Evolutionary conservation across 2,329 filamentous ascomycete genomes (phyloP), one percentile per base, ranked within the genome.

Genomic region (Lasiodiplodia citricola): DNA sequence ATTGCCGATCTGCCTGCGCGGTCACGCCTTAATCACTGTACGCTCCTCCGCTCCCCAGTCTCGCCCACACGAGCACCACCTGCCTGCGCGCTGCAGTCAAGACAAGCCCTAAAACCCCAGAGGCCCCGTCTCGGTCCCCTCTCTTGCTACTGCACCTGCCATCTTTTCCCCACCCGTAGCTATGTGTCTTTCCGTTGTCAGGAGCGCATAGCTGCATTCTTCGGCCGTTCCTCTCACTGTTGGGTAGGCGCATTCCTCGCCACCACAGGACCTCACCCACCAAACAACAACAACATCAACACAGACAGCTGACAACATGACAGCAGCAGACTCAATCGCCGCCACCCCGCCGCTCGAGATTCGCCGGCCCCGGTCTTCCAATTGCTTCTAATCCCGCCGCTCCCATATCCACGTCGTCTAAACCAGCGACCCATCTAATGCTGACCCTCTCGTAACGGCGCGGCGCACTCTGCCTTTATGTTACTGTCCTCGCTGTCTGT

Each of bases 221-320:
- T 68, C 51, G 7, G 13, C 18, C 23, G n/a, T 50, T 14, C 50
- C 56, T 63, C 58, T 54, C 66, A 38, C 55, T 47, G 66, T 56
- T 68, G 66, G 67, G 67, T 65, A 68, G 58, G 51, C 38, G 67
- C 67, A 68, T 68, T 68, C 67, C 67, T 68, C 51, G 56, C 67
- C 58, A 47, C 44, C 38, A 38, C 41, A 47, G 44, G 18, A 31
- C 56, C 31, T 38, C 50, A 23, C 44, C 31, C 54, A 37, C 21
- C 44, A 14, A 37, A 50, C 52, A 50, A 47, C 38, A 64, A 68
- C 50, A 68, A 64, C 55, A 67, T 21, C 38, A 67, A 38, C 65
- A 67, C 47, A 50, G 38, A 47, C 18, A 18, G 31, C 65, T 67
- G 54, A 65, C 67, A 55, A 57, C 60, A 68, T 64, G 58, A 52